Percentiles rank a stretch among this genome's conserved stretches.
Evolutionary conservation across 208 protist genomes (phyloP).

Genomic region (Angomonas desouzai): DNA sequence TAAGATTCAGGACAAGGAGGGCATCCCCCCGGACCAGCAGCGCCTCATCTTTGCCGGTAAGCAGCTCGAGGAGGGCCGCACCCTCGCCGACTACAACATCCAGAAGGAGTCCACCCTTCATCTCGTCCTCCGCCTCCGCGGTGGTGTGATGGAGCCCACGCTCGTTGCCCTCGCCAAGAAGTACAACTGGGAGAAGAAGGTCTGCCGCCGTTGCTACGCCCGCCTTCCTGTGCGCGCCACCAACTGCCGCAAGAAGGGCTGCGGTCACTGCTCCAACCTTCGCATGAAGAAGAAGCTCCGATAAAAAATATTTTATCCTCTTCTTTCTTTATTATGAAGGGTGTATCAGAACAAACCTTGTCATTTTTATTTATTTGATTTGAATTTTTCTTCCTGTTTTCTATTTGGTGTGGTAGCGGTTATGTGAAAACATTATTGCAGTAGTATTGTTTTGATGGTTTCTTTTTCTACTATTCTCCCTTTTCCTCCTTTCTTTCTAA

Average conservation of each 20-base stretch:
- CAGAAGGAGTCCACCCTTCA: conserved; percentile 99
- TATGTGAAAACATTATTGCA: too few species aligned
- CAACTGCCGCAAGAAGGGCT: conserved; percentile 99
- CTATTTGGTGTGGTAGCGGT: too few species aligned
- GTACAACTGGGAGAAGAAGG: conserved; percentile 98
- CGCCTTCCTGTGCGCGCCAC: conserved; percentile 96
- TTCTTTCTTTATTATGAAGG: not conserved
- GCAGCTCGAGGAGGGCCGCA: conserved; percentile 98
- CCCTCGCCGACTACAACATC: conserved; percentile 99
- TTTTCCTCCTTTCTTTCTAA: not conserved
- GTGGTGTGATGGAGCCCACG: conserved; percentile 97
- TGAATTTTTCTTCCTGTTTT: not conserved
- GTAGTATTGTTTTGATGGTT: not conserved
- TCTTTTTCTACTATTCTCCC: not conserved
- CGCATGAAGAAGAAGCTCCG: conserved; percentile 99
- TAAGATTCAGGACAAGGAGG: conserved; percentile 99
- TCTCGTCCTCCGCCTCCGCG: conserved; percentile 96
- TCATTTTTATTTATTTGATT: conserved; percentile 7
- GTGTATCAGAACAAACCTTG: not conserved
- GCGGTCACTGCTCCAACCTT: conserved; percentile 98
- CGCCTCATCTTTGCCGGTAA: conserved; percentile 95
- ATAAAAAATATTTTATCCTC: conserved; percentile 70
- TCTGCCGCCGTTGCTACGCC: conserved; percentile 93
- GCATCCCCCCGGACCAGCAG: conserved; percentile 94
- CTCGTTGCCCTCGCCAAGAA: conserved; percentile 96